phyloP scores from a whole-genome alignment of 2,329 filamentous ascomycete genomes.

The Pleurostoma richardsiae region DNA sequence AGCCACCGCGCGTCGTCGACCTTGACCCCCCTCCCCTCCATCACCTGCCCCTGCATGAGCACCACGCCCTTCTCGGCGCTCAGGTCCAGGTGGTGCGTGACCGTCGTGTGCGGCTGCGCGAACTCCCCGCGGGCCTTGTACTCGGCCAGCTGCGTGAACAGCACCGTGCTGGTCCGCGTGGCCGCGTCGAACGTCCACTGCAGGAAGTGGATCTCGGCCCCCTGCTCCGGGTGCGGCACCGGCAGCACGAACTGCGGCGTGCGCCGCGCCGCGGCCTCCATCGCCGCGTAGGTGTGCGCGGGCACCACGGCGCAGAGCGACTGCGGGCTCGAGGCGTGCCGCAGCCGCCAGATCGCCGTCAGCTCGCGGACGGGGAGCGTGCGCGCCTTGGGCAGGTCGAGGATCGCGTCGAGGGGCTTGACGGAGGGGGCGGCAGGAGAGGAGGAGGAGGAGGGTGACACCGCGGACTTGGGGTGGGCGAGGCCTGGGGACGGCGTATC shows the following conservation, averaged over 20 bases:
- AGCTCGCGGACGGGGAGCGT: conserved; percentile 75
- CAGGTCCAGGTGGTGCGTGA: conserved; percentile 87
- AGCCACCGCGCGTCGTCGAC: conserved; percentile 85
- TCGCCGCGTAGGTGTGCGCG: conserved; percentile 64
- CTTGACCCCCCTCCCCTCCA: conserved; percentile 69
- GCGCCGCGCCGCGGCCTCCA: conserved; percentile 64
- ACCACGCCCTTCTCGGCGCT: conserved; percentile 70
- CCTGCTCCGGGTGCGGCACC: conserved; percentile 61
- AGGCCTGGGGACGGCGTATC: conserved; percentile 16
- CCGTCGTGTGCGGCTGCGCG: conserved; percentile 84
- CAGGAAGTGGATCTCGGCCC: conserved; percentile 91
- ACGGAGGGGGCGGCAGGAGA: conserved; percentile 16
- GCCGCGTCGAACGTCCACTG: conserved; percentile 86
- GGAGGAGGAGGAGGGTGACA: conserved; percentile 21
- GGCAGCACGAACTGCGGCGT: conserved; percentile 91
- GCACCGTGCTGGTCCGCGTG: conserved; percentile 63
- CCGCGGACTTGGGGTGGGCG: conserved; percentile 21
- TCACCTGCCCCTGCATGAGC: conserved; percentile 77
- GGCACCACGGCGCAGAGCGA: conserved; percentile 84
- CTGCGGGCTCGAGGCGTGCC: conserved; percentile 67
- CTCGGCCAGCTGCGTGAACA: conserved; percentile 92
- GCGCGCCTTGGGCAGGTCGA: conserved; percentile 76
- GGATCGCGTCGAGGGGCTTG: conserved; percentile 45
- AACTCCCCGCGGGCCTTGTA: conserved; percentile 89
- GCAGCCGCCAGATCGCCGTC: conserved; percentile 82